Base-by-base conservation (phyloP, 176 grass and related monocot species). In the Ensete ventricosum region DNA sequence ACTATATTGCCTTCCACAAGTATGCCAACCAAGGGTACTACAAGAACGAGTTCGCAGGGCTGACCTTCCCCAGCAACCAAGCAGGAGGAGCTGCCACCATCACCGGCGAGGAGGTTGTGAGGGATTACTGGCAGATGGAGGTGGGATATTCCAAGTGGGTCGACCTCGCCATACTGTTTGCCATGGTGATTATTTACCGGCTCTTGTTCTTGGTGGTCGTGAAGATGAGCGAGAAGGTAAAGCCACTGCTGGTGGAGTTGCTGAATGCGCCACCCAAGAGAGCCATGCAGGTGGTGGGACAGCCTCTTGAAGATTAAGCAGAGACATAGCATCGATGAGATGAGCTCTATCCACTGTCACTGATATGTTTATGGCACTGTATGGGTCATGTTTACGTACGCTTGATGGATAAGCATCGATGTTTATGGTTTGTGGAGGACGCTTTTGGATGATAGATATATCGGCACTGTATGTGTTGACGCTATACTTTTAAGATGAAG, bases 111-210 rank as follows among this genome's bases (percentile, higher is more conserved):
- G 50, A 74, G 14, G 13, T 85, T 34, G 60, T 85, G 1, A 68
- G 67, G 52, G 21, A 67, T 19, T 77, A 72, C 21, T 53, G 82
- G 68, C 49, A 89, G 62, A 81, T 85, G 53, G 87, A 85, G 77
- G 69, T 88, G 82, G 76, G 68, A 52, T 85, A 89, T 73, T 83
- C 83, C 3, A 89, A 89, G 48, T 89, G 83, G 87, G 73, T 89
- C 2, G 79, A 89, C 71, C n/a, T 89, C 13, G 87, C 67, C 17
- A 80, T 89, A 50, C 54, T 89, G 0, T 85, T 19, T 27, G 87
- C 76, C 11, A 85, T 89, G 83, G 60, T 53, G 6, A 73, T 85
- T 9, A 0, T 82, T 6, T 85, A 89, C 53, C 83, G 83, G 83
- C 2, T 78, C 9, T 9, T 81, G 2, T 89, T 89, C 54, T 85